A percentile compares a stretch with the other conserved stretches of the same genome.
phyloP scores from a whole-genome alignment of 1,284 basidiomycete species.

The Heterobasidion irregulare region DNA sequence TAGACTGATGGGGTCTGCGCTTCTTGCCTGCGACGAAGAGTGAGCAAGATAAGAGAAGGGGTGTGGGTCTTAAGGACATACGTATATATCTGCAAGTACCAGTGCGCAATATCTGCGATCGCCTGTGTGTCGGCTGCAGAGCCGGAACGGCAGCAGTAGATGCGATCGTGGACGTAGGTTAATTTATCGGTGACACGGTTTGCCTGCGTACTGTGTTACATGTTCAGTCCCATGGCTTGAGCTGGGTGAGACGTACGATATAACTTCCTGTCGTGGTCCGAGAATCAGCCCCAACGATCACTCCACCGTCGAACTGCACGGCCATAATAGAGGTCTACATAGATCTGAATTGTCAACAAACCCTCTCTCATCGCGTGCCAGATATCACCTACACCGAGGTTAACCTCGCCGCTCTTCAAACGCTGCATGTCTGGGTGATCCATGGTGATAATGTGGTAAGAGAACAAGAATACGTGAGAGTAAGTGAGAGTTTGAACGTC shows the following conservation, averaged over 20 bases:
- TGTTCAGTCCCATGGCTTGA: no score
- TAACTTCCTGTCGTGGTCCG: slow-evolving; percentile 96
- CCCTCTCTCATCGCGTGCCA: neutral
- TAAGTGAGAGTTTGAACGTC: slow-evolving; percentile 13
- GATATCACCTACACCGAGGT: slow-evolving; percentile 72
- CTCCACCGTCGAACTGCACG: slow-evolving; percentile 91
- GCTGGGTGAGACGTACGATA: slow-evolving; percentile 52
- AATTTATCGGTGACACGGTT: slow-evolving; percentile 99
- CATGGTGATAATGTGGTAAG: slow-evolving; percentile 34
- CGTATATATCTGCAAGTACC: slow-evolving; percentile 79
- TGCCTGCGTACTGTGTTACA: slow-evolving; percentile 41
- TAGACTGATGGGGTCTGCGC: slow-evolving; percentile 72
- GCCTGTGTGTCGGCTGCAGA: slow-evolving; percentile 98
- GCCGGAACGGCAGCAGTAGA: slow-evolving; percentile 98
- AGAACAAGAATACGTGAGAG: slow-evolving; percentile 12
- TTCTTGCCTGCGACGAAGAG: slow-evolving; percentile 43
- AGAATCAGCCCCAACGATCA: slow-evolving; percentile 95
- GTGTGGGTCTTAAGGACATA: slow-evolving; percentile 25
- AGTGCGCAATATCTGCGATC: slow-evolving; percentile 89
- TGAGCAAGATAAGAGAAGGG: neutral
- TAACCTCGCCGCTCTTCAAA: slow-evolving; percentile 89
- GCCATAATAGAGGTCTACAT: slow-evolving; percentile 97
- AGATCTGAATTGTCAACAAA: neutral
- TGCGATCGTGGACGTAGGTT: slow-evolving; percentile 93
- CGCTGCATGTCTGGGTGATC: slow-evolving; percentile 65